A percentile compares a stretch with the other conserved stretches of the same genome.
These are phyloP conservation scores for Fusarium sp. DNA, from an alignment of 2,329 filamentous ascomycete genomes.

Conservation along the genomic window DNA sequence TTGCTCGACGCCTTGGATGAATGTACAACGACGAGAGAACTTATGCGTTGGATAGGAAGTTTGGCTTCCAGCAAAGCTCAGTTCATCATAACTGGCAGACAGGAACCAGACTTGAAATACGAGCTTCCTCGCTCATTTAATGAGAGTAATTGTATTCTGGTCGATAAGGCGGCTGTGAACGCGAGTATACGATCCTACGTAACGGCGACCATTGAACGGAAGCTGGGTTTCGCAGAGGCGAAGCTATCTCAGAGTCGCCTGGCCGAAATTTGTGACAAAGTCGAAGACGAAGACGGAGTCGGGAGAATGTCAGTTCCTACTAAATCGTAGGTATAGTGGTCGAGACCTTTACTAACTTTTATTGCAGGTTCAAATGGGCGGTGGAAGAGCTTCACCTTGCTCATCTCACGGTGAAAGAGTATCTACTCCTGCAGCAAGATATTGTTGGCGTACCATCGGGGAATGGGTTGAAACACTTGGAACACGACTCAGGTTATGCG, in stretches of 20 bases:
- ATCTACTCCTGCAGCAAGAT: conserved; percentile 19
- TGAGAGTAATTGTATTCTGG: conserved; percentile 33
- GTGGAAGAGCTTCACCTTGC: conserved; percentile 42
- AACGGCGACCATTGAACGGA: conserved; percentile 30
- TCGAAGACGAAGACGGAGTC: conserved; percentile 43
- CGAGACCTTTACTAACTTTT: background rate
- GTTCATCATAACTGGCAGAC: conserved; percentile 38
- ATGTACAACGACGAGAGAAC: conserved; percentile 32
- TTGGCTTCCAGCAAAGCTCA: conserved; percentile 21
- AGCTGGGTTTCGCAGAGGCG: conserved; percentile 35
- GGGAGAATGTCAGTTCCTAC: conserved; percentile 51
- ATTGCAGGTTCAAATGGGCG: conserved; percentile 49
- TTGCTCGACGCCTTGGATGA: conserved; percentile 48
- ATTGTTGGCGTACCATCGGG: too few species aligned
- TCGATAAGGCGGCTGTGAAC: conserved; percentile 36
- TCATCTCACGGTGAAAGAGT: conserved; percentile 49
- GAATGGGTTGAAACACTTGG: too few species aligned
- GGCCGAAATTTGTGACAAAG: conserved; percentile 13
- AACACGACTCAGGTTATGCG: too few species aligned
- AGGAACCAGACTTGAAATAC: conserved; percentile 37
- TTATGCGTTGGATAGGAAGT: conserved; percentile 39
- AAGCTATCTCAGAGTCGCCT: conserved; percentile 23
- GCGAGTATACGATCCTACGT: conserved; percentile 37
- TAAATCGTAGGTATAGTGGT: background rate
- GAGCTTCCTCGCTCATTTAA: conserved; percentile 22